phyloP scores from a whole-genome alignment of 1,284 basidiomycete species.

The Phlebopus sp. region DNA sequence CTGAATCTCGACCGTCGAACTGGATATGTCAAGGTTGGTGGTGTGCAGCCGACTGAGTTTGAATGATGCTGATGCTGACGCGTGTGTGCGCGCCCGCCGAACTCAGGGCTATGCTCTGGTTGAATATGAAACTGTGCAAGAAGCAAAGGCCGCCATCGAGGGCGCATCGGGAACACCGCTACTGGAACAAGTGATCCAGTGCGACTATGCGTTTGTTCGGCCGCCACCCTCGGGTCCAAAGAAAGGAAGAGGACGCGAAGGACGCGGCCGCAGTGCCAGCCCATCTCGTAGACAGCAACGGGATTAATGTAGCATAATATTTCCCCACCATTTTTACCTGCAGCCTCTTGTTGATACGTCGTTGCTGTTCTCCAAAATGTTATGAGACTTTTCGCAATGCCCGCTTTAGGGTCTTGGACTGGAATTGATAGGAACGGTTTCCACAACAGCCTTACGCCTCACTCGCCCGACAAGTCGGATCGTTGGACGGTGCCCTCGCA shows the following conservation, averaged over 20 bases:
- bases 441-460: too few relatives aligned
- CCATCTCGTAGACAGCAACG: constrained; percentile 43
- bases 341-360: constrained; percentile 3
- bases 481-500: too few relatives aligned
- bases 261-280: constrained; percentile 77
- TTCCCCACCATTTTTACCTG: background rate
- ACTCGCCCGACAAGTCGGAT: too few relatives aligned
- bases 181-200: constrained; percentile 85
- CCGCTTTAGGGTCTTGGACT: too few relatives aligned
- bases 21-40: constrained; percentile 93
- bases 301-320: constrained; percentile 8
- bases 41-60: background rate
- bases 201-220: constrained; percentile 94
- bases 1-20: constrained; percentile 96
- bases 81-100: background rate
- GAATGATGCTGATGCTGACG: constrained; percentile 3
- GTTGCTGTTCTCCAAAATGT: background rate
- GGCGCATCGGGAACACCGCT: constrained; percentile 80
- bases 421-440: too few relatives aligned
- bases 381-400: background rate
- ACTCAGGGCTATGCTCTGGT: constrained; percentile 90
- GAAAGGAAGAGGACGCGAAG: constrained; percentile 62
- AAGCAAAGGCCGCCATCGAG: constrained; percentile 92
- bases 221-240: constrained; percentile 81
- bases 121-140: constrained; percentile 91